A percentile compares a stretch with the other conserved stretches of the same genome.
Evolutionary conservation across 345 rosid genomes (phyloP).

Genomic region (Raphanus sativus): DNA sequence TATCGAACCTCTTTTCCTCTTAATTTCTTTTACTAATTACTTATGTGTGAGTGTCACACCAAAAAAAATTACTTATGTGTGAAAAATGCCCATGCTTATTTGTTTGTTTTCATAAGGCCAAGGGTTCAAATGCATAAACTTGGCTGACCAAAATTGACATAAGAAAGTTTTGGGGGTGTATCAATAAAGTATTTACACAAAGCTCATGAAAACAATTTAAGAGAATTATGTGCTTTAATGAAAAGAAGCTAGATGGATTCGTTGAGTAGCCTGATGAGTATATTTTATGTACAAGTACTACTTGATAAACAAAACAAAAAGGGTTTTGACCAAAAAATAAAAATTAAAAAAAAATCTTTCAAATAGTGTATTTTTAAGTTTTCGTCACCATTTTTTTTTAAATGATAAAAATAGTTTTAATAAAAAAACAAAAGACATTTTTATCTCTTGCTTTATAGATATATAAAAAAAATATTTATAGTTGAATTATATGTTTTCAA

Average conservation of each 20-base stretch:
- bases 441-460: no score
- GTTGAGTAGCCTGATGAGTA: neutral
- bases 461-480: no score
- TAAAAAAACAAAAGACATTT: no score
- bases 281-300: neutral
- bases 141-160: no score
- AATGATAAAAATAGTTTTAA: no score
- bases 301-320: neutral
- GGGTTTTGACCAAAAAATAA: no score
- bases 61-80: neutral
- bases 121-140: neutral
- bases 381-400: no score
- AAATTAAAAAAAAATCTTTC: no score
- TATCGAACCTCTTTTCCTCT: neutral
- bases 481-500: no score
- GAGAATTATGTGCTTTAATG: neutral
- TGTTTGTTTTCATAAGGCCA: neutral
- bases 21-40: neutral
- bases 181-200: conserved; percentile 3
- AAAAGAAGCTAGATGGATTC: neutral
- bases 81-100: neutral
- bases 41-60: no score
- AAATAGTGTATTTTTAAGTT: no score
- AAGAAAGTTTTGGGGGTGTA: neutral
- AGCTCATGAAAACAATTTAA: neutral